phyloP scores from a whole-genome alignment of 805 yeast species.

The Cyberlindnera bimundalis region DNA sequence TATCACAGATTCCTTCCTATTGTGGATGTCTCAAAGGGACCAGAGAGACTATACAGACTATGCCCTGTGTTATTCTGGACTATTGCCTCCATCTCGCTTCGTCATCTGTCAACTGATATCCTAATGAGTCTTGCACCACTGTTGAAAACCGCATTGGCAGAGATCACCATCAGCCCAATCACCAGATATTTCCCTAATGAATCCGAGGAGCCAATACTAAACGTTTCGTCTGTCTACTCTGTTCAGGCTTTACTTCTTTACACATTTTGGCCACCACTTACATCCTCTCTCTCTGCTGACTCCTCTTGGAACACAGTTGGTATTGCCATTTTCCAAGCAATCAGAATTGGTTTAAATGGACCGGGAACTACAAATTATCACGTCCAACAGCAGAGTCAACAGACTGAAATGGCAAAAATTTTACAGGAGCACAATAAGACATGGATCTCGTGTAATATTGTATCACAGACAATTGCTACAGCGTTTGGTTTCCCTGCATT shows the following conservation, averaged over 20 bases:
- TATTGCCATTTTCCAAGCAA: constrained; percentile 88
- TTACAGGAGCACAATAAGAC: constrained; percentile 80
- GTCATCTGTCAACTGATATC: constrained; percentile 49
- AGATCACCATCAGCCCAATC: constrained; percentile 86
- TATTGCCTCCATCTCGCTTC: constrained; percentile 75
- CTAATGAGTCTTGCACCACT: constrained; percentile 62
- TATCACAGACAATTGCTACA: constrained; percentile 85
- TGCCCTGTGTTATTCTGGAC: constrained; percentile 96
- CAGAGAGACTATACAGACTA: constrained; percentile 70
- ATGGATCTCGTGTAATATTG: constrained; percentile 92
- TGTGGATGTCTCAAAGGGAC: constrained; percentile 77
- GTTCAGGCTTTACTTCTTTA: constrained; percentile 89
- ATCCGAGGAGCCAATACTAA: constrained; percentile 75
- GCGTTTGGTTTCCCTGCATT: constrained; percentile 95
- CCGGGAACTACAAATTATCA: constrained; percentile 53
- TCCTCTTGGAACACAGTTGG: constrained; percentile 96
- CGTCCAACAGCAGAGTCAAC: constrained; percentile 37
- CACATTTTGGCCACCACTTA: constrained; percentile 94
- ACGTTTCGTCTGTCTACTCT: constrained; percentile 87
- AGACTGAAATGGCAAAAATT: constrained; percentile 28
- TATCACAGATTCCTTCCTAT: constrained; percentile 89
- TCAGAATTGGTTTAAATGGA: constrained; percentile 84
- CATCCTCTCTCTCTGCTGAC: constrained; percentile 92
- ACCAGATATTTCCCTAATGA: constrained; percentile 79
- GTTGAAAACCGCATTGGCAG: constrained; percentile 76